Evolutionary conservation across 2,329 filamentous ascomycete genomes (phyloP).

Genomic region (Apiospora marii): DNA sequence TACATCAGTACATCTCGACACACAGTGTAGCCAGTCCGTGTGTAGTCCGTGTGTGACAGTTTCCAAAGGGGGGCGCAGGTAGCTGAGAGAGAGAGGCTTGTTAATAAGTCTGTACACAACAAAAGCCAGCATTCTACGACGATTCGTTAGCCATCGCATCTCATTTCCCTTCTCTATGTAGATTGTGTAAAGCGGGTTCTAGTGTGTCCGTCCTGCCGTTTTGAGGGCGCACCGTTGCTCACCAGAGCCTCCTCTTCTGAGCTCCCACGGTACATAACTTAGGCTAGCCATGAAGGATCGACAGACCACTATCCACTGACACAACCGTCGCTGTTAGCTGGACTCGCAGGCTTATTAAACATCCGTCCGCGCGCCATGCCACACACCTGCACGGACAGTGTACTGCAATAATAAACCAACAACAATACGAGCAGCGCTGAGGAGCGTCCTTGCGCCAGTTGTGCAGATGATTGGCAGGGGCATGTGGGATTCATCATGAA

Average conservation of each 20-base stretch:
- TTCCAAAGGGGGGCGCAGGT: neutral
- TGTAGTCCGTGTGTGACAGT: neutral
- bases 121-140: slow-evolving; percentile 9
- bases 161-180: neutral
- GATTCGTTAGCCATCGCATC: neutral
- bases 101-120: neutral
- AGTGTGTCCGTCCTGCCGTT: neutral
- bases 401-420: slow-evolving; percentile 15
- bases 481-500: slow-evolving; percentile 4
- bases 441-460: neutral
- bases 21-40: neutral
- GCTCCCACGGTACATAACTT: neutral
- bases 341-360: slow-evolving; percentile 14
- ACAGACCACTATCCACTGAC: slow-evolving; percentile 15
- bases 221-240: slow-evolving; percentile 14
- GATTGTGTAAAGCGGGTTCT: neutral
- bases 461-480: slow-evolving; percentile 16
- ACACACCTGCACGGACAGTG: slow-evolving; percentile 10
- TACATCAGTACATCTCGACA: neutral
- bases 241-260: slow-evolving; percentile 8
- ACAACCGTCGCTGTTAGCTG: slow-evolving; percentile 20
- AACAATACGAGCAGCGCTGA: slow-evolving; percentile 7
- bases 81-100: neutral
- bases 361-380: neutral
- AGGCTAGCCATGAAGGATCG: neutral